A percentile compares a stretch with the other conserved stretches of the same genome.
phyloP scores from a whole-genome alignment of 495 filamentous ascomycete species.

The Podospora anserina region DNA sequence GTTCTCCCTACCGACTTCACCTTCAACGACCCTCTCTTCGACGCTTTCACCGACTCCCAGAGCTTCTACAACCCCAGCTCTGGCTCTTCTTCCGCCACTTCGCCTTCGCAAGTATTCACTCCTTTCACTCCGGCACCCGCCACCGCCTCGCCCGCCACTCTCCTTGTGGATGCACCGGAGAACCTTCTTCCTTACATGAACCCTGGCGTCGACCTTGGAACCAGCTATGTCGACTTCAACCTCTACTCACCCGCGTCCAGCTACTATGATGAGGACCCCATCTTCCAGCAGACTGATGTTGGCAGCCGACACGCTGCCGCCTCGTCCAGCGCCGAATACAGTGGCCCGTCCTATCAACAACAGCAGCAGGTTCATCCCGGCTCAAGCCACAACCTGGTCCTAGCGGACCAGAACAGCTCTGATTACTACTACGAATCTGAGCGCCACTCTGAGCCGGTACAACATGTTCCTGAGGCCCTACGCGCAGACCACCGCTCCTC shows the following conservation, averaged over 20 bases:
- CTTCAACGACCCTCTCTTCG: conserved; percentile 35
- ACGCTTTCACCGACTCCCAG: conserved; percentile 39
- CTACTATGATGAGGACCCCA: conserved; percentile 43
- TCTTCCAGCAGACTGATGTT: conserved; percentile 22
- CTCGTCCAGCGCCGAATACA: conserved; percentile 6
- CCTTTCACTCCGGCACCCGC: conserved; percentile 27
- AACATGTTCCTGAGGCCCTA: neutral
- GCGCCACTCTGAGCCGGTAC: neutral
- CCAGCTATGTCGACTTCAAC: conserved; percentile 50
- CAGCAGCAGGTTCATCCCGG: conserved; percentile 8
- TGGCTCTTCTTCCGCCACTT: conserved; percentile 36
- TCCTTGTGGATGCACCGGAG: conserved; percentile 11
- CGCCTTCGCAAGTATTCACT: conserved; percentile 37
- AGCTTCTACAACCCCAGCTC: conserved; percentile 38
- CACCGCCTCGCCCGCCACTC: conserved; percentile 19
- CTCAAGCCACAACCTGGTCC: neutral
- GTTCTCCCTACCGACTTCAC: conserved; percentile 19
- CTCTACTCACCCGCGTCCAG: conserved; percentile 48
- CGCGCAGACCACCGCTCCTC: neutral
- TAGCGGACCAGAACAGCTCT: conserved; percentile 2
- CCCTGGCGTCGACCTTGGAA: conserved; percentile 37
- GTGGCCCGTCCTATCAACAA: neutral
- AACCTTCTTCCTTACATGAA: conserved; percentile 43
- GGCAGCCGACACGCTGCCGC: conserved; percentile 12
- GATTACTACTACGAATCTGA: conserved; percentile 2